Evolutionary conservation across 164 flowering plant species (phyloP), one percentile per base, ranked within the genome.

Genomic region (Nymphaea colorata): DNA sequence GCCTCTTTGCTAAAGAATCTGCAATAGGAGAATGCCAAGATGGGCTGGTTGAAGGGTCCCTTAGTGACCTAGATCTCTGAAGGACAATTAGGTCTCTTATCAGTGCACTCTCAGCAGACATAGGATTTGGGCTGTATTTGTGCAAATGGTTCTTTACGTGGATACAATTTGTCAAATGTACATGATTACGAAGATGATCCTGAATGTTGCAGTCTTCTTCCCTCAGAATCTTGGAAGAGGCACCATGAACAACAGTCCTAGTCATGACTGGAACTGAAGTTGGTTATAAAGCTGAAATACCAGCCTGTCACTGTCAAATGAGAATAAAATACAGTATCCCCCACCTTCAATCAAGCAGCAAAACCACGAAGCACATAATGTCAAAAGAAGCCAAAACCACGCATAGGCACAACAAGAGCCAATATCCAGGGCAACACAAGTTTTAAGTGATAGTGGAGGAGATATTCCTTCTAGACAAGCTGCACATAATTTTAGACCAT

Each of bases 61-160:
- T 78, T 10, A 95, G 82, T 6, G 99, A 95, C 57, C 93, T 81
- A 3, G 99, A 92, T 67, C 91, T 83, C 79, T 88, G 98, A 73
- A 95, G 90, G 68, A 77, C 88, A 64, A 85, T 78, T 41, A 95
- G 96, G 74, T 89, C 99, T 83, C 91, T 84, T 84, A 86, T 80
- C 25, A 92, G 84, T 12, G 93, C 83, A 76, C 88, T 80, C 67
- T 92, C 97, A 3, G 90, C 78, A 73, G 84, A 71, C 2, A 83
- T 74, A 4, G 99, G 36, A 25, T 25, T 25, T 25, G 36, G 96
- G 70, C 94, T 90, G 12, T 86, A 86, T 78, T 81, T 83, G 69
- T 88, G 98, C 96, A 95, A 87, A 71, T 90, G 97, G 79, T 92
- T 92, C 78, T 92, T 95, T 85, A 95, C 78, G 78, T 95, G 98